Evolutionary conservation across 495 filamentous ascomycete species (phyloP).

Genomic region (Penicillium alfredii): DNA sequence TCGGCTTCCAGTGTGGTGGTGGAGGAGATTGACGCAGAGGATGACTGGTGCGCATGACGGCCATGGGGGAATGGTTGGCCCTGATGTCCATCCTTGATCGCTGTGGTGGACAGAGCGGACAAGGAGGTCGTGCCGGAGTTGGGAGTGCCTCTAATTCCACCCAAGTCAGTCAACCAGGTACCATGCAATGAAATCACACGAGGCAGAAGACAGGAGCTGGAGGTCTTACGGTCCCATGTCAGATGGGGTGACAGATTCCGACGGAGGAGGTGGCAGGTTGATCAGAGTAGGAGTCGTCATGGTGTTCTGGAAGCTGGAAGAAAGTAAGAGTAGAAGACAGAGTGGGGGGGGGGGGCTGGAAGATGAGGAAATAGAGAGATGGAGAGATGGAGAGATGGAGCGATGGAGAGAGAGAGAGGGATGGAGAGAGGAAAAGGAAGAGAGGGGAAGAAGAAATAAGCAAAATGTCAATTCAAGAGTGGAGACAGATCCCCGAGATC

Average conservation of each 20-base stretch:
- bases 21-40: conserved; percentile 48
- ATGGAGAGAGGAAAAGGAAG: conserved; percentile 16
- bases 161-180: conserved; percentile 9
- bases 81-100: conserved; percentile 89
- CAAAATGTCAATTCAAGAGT: no score
- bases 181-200: conserved; percentile 8
- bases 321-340: background rate
- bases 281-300: conserved; percentile 62
- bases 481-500: no score
- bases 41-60: conserved; percentile 50
- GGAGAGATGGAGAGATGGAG: conserved; percentile 8
- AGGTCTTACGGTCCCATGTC: conserved; percentile 75
- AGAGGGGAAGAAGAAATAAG: conserved; percentile 12
- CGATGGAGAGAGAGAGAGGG: background rate
- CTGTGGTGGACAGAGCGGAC: conserved; percentile 80
- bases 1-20: conserved; percentile 76
- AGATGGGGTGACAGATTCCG: conserved; percentile 80
- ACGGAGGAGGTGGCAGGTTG: conserved; percentile 78
- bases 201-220: conserved; percentile 6
- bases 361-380: conserved; percentile 3
- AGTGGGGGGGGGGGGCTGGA: background rate
- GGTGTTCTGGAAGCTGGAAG: no score
- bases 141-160: conserved; percentile 67
- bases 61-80: conserved; percentile 55
- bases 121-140: conserved; percentile 82